phyloP scores from a whole-genome alignment of 2,329 filamentous ascomycete genomes.

The Fusarium sp. region DNA sequence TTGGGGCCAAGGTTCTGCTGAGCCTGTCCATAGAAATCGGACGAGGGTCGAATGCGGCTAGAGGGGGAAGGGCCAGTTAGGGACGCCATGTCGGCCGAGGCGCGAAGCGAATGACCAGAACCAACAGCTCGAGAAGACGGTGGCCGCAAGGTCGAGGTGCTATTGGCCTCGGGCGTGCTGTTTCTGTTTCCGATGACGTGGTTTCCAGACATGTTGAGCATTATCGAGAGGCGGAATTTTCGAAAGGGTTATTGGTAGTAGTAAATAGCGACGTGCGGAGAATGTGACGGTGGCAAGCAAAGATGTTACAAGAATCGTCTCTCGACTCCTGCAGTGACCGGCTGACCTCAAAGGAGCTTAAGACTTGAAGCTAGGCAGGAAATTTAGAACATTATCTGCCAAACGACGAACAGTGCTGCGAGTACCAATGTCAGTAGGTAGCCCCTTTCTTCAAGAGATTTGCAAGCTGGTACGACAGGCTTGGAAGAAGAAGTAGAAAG shows the following conservation, averaged over 20 bases:
- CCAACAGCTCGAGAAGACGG: slow-evolving; percentile 81
- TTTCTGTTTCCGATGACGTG: slow-evolving; percentile 86
- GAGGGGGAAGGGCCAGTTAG: slow-evolving; percentile 74
- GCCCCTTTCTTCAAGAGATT: slow-evolving; percentile 4
- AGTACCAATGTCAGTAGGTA: slow-evolving; percentile 28
- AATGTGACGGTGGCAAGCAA: slow-evolving; percentile 31
- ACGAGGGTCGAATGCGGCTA: slow-evolving; percentile 89
- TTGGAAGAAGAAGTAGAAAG: slow-evolving; percentile 16
- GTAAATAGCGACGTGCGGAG: slow-evolving; percentile 22
- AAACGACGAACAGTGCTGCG: slow-evolving; percentile 36
- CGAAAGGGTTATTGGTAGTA: slow-evolving; percentile 8
- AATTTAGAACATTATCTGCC: slow-evolving; percentile 49
- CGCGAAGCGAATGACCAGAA: slow-evolving; percentile 85
- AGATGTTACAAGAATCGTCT: slow-evolving; percentile 43
- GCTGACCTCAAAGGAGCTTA: slow-evolving; percentile 81
- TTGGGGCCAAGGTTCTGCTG: slow-evolving; percentile 74
- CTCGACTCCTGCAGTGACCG: slow-evolving; percentile 79
- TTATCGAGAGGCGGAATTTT: slow-evolving; percentile 42
- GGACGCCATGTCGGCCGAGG: slow-evolving; percentile 94
- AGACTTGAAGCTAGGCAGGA: slow-evolving; percentile 43
- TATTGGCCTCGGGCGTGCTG: slow-evolving; percentile 93
- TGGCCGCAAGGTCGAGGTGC: slow-evolving; percentile 82
- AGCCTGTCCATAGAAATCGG: slow-evolving; percentile 88
- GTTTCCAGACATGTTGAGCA: slow-evolving; percentile 73
- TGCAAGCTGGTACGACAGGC: slow-evolving; percentile 21